Conservation (phyloP, 805 yeast genomes). For the Teunomyces funiuensis region DNA sequence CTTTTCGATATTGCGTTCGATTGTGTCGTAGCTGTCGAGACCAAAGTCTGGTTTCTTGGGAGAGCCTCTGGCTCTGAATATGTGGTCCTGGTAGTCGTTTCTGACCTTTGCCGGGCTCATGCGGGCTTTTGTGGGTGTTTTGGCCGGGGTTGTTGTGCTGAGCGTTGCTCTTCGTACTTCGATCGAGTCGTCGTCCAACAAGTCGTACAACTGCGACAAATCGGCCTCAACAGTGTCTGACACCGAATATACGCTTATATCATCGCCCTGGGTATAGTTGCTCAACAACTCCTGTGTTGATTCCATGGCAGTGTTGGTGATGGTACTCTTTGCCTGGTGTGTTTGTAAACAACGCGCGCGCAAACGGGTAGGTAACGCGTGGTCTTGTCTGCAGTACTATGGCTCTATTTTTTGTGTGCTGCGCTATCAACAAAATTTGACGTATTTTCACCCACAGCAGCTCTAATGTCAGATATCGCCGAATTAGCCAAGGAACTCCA, state of each 20-base stretch:
- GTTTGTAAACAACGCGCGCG: slow-evolving; percentile 9
- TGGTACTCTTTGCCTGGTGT: not conserved
- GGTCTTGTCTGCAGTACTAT: not conserved
- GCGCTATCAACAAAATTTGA: no score
- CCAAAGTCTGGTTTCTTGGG: slow-evolving; percentile 1
- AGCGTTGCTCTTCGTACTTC: slow-evolving; percentile 13
- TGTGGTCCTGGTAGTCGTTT: slow-evolving; percentile 19
- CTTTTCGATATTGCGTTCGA: slow-evolving; percentile 12
- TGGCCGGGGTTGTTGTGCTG: slow-evolving; percentile 9
- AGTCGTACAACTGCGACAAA: slow-evolving; percentile 12
- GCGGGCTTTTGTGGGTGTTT: slow-evolving; percentile 12
- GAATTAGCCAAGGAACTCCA: slow-evolving; percentile 39
- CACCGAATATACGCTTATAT: slow-evolving; percentile 18
- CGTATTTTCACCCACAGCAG: not conserved
- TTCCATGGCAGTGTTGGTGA: slow-evolving; percentile 1
- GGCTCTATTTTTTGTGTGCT: not conserved
- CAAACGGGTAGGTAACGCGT: not conserved
- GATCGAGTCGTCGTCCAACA: slow-evolving; percentile 19
- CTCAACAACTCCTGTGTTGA: slow-evolving; percentile 16
- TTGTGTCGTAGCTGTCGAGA: slow-evolving; percentile 7
- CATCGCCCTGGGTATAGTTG: slow-evolving; percentile 12
- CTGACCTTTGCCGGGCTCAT: slow-evolving; percentile 11
- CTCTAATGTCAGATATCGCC: slow-evolving; percentile 21
- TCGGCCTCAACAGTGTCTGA: slow-evolving; percentile 6
- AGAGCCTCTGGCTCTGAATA: slow-evolving; percentile 12